Base-by-base conservation (phyloP, 2,329 filamentous ascomycete genomes). In the Colletotrichum magnum region DNA sequence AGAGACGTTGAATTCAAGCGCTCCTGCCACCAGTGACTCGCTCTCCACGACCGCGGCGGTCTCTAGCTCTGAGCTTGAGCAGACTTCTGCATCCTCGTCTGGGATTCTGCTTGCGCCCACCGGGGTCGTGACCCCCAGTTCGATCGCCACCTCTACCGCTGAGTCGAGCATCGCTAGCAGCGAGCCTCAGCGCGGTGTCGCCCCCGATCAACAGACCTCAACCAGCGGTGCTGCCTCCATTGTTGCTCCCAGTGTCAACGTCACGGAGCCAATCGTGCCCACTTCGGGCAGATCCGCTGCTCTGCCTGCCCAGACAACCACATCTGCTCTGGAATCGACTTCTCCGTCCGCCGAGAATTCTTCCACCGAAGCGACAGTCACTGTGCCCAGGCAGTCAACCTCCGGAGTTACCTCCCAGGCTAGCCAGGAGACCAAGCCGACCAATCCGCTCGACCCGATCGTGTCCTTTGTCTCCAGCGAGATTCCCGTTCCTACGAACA, bases 81-180 rank as follows among this genome's bases (percentile, higher is more conserved):
- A 59, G 9, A 62, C 52, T 5, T 60, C 53, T n/a, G 56, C 58
- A 21, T 60, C 59, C 47, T 65, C 74, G 36, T 72, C 76, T 3
- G 69, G 70, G 18, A 77, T 80, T 60, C 69, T 79, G 5, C 61
- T 79, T 13, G 78, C 75, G 12, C 77, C 77, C 21, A 80, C 76
- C 7, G 78, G 78, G 28, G 73, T 77, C 26, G 77, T 79, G 21
- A 77, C 76, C 5, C 70, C 73, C 57, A 56, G 66, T 5, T 67
- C 71, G 10, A 68, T 51, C 45, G 50, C 54, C 28, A 45, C 66
- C 5, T 65, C 69, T n/a, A 67, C 50, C 36, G 39, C 52, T 1
- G 59, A 51, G 45, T 28, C 51, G 13, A 50, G 50, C 21, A 43
- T 39, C 7, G 32, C 58, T 16, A 21, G 48, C n/a, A 36, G 21